Evolutionary conservation across 2,329 filamentous ascomycete species (phyloP).

Genomic region (Phyllosticta citribraziliensis): DNA sequence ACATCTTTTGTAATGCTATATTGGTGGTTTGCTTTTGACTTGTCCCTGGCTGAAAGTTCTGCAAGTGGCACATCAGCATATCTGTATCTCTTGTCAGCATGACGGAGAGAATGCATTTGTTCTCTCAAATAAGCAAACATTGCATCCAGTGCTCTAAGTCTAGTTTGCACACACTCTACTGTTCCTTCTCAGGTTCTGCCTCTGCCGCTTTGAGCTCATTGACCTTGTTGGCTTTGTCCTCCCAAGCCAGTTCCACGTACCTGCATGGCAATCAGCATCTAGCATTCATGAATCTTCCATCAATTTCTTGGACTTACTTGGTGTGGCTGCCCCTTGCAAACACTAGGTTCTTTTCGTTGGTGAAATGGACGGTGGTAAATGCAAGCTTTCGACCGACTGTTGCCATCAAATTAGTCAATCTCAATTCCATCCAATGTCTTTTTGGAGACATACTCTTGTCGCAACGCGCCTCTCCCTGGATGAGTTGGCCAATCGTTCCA

Average conservation of each 20-base stretch:
- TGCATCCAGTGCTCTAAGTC: not conserved
- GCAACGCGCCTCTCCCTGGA: constrained; percentile 52
- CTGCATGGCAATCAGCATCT: constrained; percentile 20
- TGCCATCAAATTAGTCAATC: not conserved
- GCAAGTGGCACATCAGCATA: not conserved
- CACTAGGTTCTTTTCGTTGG: constrained; percentile 48
- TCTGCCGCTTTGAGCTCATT: constrained; percentile 39
- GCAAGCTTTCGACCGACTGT: constrained; percentile 56
- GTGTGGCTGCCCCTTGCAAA: constrained; percentile 59
- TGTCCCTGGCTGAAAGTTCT: not conserved
- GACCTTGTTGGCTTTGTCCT: constrained; percentile 51
- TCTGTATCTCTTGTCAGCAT: not conserved
- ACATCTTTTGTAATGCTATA: not conserved
- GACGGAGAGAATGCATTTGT: not conserved
- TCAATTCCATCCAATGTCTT: not conserved
- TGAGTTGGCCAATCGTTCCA: constrained; percentile 51
- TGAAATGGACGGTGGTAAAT: constrained; percentile 53
- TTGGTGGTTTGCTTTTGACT: not conserved
- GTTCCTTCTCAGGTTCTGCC: not conserved
- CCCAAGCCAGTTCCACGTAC: constrained; percentile 51
- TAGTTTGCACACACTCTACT: not conserved
- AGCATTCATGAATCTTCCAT: not conserved
- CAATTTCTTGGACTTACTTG: constrained; percentile 37
- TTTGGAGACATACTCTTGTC: constrained; percentile 47
- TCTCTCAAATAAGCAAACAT: not conserved